Evolutionary conservation across 2,329 filamentous ascomycete species (phyloP).

Genomic region (Pseudogymnoascus sp.): DNA sequence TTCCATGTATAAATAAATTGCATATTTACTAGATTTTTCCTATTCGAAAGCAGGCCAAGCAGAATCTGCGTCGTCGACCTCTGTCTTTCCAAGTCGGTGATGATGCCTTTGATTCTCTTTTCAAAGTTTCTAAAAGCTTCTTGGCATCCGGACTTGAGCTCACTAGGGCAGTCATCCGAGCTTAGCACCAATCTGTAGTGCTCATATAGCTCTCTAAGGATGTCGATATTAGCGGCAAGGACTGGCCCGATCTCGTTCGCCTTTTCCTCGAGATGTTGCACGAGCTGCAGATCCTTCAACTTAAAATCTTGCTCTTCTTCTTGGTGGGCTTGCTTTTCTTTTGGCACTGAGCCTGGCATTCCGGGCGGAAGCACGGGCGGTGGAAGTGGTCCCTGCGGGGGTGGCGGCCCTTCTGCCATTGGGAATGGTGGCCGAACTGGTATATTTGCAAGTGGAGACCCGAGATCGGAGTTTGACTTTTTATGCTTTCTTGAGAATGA

Average conservation of each 20-base stretch:
- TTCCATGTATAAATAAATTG: too few species aligned
- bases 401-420: not conserved
- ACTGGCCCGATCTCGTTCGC: slow-evolving; percentile 28
- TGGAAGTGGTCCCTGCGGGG: not conserved
- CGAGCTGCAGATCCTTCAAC: slow-evolving; percentile 26
- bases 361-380: not conserved
- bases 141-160: slow-evolving; percentile 10
- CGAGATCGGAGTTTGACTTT: too few species aligned
- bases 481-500: too few species aligned
- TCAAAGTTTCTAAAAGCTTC: slow-evolving; percentile 17
- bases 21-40: slow-evolving; percentile 20
- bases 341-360: not conserved
- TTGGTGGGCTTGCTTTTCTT: too few species aligned
- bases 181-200: slow-evolving; percentile 16
- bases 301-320: slow-evolving; percentile 17
- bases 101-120: slow-evolving; percentile 15
- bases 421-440: too few species aligned
- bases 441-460: too few species aligned
- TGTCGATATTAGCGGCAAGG: slow-evolving; percentile 26
- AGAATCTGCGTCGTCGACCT: slow-evolving; percentile 19
- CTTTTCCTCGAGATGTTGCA: slow-evolving; percentile 32
- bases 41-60: slow-evolving; percentile 17
- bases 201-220: slow-evolving; percentile 22
- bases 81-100: slow-evolving; percentile 22
- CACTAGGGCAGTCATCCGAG: slow-evolving; percentile 10